Conservation (phyloP, 2,329 filamentous ascomycete species). For the Gnomoniopsis smithogilvyi region DNA sequence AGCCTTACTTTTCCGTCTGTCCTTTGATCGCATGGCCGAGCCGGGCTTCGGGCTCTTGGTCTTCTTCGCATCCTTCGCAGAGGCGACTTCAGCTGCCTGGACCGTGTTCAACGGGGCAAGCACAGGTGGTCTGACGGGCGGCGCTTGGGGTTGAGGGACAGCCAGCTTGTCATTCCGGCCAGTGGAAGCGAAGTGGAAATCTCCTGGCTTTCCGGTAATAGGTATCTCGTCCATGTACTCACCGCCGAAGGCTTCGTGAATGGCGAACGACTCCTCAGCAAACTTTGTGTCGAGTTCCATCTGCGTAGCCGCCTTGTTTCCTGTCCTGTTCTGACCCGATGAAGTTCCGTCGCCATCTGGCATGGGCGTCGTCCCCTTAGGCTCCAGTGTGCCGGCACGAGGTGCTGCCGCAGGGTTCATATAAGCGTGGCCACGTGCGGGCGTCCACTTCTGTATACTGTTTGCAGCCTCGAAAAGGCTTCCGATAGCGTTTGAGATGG, state of each 20-base stretch:
- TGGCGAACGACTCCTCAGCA: constrained; percentile 55
- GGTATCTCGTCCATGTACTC: constrained; percentile 68
- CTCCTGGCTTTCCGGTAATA: constrained; percentile 63
- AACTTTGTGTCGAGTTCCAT: constrained; percentile 40
- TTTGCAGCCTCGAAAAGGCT: constrained; percentile 50
- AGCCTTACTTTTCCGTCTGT: constrained; percentile 44
- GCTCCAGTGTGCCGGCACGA: constrained; percentile 33
- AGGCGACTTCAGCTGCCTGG: constrained; percentile 39
- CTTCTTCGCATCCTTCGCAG: constrained; percentile 39
- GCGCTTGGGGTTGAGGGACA: constrained; percentile 4
- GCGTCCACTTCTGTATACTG: constrained; percentile 51
- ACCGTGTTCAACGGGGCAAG: constrained; percentile 34
- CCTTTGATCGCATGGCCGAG: constrained; percentile 37
- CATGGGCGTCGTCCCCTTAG: constrained; percentile 46
- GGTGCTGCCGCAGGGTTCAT: constrained; percentile 32
- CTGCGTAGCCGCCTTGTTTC: constrained; percentile 35
- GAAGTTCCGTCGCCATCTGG: constrained; percentile 34
- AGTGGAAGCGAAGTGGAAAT: constrained; percentile 62
- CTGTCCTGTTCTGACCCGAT: constrained; percentile 20
- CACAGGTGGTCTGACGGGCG: constrained; percentile 22
- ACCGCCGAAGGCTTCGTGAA: constrained; percentile 57
- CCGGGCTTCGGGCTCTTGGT: constrained; percentile 41
- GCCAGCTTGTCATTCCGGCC: constrained; percentile 46
- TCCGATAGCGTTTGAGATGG: constrained; percentile 52
- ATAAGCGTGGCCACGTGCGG: constrained; percentile 52